Percentiles rank a stretch among this genome's conserved stretches.
Conservation (phyloP, 345 rosid genomes). For the Linum trigynum region DNA sequence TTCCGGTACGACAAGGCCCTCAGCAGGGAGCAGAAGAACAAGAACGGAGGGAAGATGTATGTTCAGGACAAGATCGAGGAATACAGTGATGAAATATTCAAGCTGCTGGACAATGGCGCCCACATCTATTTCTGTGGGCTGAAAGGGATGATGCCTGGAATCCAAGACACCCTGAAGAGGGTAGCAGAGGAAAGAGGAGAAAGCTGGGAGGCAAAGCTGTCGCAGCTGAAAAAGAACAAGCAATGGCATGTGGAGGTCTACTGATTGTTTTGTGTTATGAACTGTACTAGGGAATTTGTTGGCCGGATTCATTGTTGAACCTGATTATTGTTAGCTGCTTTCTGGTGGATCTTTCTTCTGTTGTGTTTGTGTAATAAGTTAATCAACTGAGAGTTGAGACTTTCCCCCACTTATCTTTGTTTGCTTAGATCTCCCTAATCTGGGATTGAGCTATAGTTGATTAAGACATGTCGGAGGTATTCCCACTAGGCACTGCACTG, state of each 20-base stretch:
- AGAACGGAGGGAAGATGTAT: slow-evolving; percentile 93
- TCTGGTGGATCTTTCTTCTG: too few relatives aligned
- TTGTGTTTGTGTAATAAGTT: too few relatives aligned
- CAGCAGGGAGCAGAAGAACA: slow-evolving; percentile 88
- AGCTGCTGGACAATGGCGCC: slow-evolving; percentile 79
- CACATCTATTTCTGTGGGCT: slow-evolving; percentile 98
- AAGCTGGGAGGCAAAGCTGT: slow-evolving; percentile 89
- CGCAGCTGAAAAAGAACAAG: slow-evolving; percentile 93
- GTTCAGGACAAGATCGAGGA: slow-evolving; percentile 98
- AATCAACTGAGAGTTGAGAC: too few relatives aligned
- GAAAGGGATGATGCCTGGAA: slow-evolving; percentile 98
- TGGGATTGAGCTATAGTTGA: too few relatives aligned
- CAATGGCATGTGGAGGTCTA: slow-evolving; percentile 99
- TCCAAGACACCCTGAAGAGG: slow-evolving; percentile 78
- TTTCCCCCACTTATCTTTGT: too few relatives aligned
- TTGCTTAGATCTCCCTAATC: too few relatives aligned
- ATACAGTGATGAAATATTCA: slow-evolving; percentile 84
- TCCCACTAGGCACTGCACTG: too few relatives aligned
- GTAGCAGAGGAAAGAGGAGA: slow-evolving; percentile 87
- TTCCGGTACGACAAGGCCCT: slow-evolving; percentile 83
- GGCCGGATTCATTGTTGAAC: too few relatives aligned
- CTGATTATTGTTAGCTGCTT: too few relatives aligned
- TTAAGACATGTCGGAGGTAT: too few relatives aligned
- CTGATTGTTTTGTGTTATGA: slow-evolving; percentile 19
- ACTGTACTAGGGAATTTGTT: too few relatives aligned